Evolutionary conservation across 768 basidiomycete species (phyloP), one percentile per base, ranked within the genome.

Genomic region (Dioszegia aurantiaca): DNA sequence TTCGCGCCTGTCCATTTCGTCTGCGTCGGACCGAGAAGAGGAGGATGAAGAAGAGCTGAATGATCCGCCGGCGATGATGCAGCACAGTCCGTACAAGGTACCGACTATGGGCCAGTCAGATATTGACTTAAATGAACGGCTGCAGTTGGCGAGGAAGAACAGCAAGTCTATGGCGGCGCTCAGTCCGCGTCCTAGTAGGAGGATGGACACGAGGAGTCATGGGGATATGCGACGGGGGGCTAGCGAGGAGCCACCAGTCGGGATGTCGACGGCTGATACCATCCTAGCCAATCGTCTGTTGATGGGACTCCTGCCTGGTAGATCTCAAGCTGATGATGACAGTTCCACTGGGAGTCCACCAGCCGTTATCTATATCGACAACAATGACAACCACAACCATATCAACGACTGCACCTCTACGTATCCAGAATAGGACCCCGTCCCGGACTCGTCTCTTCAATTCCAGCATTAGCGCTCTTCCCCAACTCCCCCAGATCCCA

Each of bases 61-160:
- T 47, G 5, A 37, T 3, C 24, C 51, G 3, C 9, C 12, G 2
- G 6, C 36, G 19, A 40, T 40, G 24, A 24, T 11, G 24, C 36
- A 40, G 24, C 19, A 28, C 24, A 53, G 51, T 23, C 55, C 55
- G 31, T 56, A 56, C 45, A 56, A 56, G 36, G 41, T 31, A 1
- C 10, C 37, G 14, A 45, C 63, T 80, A 83, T 55, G 71, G 59
- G 61, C 10, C 66, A 67, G 36, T 69, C 63, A 72, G 62, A 80
- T 72, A 62, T 77, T 74, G 87, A 93, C 70, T 79, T 94, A 53
- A 82, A 85, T 21, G 80, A 83, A 78, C 85, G 87, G 46, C 78
- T 95, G 51, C 89, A 89, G 61, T 79, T 94, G 47, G 92, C 92
- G 4, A 80, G 89, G 59, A 83, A 83, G 64, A 95, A 95, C 72